Evolutionary conservation across 306 rosid species (phyloP).

Genomic region (Cicer cuneatum): DNA sequence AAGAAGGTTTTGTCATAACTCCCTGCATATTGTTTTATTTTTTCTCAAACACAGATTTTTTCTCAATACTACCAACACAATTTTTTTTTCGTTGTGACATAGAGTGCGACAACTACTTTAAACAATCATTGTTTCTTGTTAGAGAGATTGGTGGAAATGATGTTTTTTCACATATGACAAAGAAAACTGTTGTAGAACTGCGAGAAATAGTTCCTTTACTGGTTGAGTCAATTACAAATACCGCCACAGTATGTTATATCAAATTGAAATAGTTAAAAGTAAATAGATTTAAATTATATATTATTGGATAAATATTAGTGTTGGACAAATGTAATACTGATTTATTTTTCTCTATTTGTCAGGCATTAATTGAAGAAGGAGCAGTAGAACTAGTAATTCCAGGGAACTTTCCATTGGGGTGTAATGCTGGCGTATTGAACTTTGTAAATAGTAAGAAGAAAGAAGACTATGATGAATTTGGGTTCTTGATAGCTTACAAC

Average conservation of each 20-base stretch:
- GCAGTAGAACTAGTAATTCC: neutral
- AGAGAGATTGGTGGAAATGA: conserved; percentile 36
- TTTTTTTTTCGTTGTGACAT: neutral
- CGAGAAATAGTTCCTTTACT: neutral
- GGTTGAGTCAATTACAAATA: neutral
- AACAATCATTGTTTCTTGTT: neutral
- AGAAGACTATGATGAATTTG: conserved; percentile 44
- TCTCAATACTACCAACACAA: neutral
- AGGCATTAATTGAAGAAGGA: conserved; percentile 20
- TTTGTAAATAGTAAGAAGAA: conserved; percentile 15
- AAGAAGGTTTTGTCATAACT: neutral
- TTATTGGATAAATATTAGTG: neutral
- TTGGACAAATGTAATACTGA: neutral
- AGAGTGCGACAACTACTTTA: neutral
- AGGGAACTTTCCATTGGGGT: conserved; percentile 17
- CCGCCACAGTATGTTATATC: neutral
- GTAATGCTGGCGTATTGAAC: conserved; percentile 18
- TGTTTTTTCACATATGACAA: neutral
- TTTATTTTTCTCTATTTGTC: neutral
- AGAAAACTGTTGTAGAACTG: neutral
- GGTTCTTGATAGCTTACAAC: conserved; percentile 58
- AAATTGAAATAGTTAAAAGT: neutral
- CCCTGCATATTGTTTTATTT: neutral
- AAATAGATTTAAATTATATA: neutral
- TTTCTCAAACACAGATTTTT: neutral